Base-by-base conservation (phyloP, 148 eudicot genomes). In the Polygonum aviculare region DNA sequence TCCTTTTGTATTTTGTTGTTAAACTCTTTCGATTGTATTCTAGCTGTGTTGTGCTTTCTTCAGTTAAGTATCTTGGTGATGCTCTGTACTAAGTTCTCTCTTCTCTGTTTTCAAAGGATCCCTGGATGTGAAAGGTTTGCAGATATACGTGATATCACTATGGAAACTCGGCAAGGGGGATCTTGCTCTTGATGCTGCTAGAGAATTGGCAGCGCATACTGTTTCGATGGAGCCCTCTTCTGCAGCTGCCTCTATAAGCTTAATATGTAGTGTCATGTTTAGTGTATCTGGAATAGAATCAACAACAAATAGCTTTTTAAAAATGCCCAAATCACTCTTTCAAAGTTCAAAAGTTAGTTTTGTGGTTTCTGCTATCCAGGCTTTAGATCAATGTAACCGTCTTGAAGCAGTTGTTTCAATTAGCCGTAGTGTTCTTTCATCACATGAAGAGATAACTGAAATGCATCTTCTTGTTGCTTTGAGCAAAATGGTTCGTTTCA, bases 391-490 rank as follows among this genome's bases (percentile, higher is more conserved):
- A 77, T 81, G 83, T 77, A 80, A 82, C 83, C 87, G 82, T 80
- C 89, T 94, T 71, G 89, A 86, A 41, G 50, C 87, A 19, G 81
- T 88, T 79, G 94, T 94, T 73, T 90, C 98, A 52, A 82, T 83
- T 73, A 90, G 92, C 78, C 92, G 89, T 36, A 21, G 47, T 51
- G 82, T 73, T 79, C 82, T 94, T 78, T 77, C 81, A 60, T 84
- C 93, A 69, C 85, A 69, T 60, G 90, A 88, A 76, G 89, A 90
- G 77, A 83, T 85, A 67, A 82, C 83, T 74, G 85, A 86, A 83
- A 92, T 92, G 97, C 93, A 94, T 80, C 79, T 85, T 77, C 82
- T 94, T 71, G 83, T 88, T 81, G 85, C 91, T 45, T 85, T 92
- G 57, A 82, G 88, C 82, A 90, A 92, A 88, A 77, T 94, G 79